phyloP scores from a whole-genome alignment of 225 moss, liverwort and hornwort species.

The Antitrichia curtipendula region DNA sequence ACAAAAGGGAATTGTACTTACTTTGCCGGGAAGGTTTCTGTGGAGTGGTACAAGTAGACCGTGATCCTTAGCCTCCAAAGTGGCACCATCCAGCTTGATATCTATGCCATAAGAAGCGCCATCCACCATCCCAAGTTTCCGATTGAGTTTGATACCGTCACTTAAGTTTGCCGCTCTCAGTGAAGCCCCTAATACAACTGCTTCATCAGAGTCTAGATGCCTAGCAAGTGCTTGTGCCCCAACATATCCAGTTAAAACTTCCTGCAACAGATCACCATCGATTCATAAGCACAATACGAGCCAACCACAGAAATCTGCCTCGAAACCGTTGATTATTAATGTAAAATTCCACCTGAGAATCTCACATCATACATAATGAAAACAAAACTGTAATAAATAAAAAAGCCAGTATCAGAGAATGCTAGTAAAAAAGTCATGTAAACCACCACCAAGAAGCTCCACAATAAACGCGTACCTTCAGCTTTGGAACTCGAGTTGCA shows the following conservation, averaged over 20 bases:
- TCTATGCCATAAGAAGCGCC: conserved; percentile 77
- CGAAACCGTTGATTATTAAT: not conserved
- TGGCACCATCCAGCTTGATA: conserved; percentile 65
- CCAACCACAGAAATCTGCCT: not conserved
- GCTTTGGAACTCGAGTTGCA: conserved; percentile 87
- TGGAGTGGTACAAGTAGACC: conserved; percentile 51
- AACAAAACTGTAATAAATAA: not conserved
- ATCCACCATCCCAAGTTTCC: conserved; percentile 97
- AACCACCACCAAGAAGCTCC: not conserved
- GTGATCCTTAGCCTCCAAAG: conserved; percentile 48
- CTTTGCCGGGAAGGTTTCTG: conserved; percentile 93
- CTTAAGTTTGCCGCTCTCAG: conserved; percentile 94
- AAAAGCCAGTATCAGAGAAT: not conserved
- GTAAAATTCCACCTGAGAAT: not conserved
- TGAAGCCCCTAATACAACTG: conserved; percentile 78
- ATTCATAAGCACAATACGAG: not conserved
- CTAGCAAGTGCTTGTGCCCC: conserved; percentile 71
- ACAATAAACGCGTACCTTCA: conserved; percentile 43
- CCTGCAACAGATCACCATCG: conserved; percentile 29
- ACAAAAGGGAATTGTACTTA: not conserved
- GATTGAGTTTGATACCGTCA: conserved; percentile 97
- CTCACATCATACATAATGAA: not conserved
- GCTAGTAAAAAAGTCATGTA: not conserved
- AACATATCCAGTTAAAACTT: conserved; percentile 62
- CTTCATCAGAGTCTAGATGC: conserved; percentile 96